Evolutionary conservation across 257 asterid genomes (phyloP).

Genomic region (Nicotiana tomentosiformis): DNA sequence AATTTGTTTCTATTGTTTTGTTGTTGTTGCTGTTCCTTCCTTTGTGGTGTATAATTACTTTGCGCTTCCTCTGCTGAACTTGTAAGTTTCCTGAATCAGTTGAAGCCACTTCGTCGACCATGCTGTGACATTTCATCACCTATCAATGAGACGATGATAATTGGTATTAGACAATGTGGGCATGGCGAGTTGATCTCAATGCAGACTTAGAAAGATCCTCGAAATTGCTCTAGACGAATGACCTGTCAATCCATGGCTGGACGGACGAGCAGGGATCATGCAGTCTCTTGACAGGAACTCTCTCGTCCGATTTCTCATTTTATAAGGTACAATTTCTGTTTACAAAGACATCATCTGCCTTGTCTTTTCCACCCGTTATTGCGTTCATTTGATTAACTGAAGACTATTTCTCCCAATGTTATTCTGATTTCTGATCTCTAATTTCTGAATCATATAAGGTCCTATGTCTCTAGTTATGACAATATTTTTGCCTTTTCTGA

Average conservation of each 20-base stretch:
- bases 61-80: background rate
- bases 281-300: background rate
- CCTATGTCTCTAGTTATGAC: background rate
- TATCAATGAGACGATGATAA: conserved; percentile 31
- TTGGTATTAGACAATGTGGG: conserved; percentile 56
- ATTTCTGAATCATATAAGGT: background rate
- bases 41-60: background rate
- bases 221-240: background rate
- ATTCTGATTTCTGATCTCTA: background rate
- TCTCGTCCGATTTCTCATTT: background rate
- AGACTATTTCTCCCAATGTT: background rate
- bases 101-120: conserved; percentile 56
- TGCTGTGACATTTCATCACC: conserved; percentile 61
- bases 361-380: background rate
- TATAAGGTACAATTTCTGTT: background rate
- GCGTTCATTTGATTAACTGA: background rate
- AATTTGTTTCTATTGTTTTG: background rate
- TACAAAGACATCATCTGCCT: background rate
- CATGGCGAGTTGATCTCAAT: conserved; percentile 46
- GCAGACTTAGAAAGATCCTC: conserved; percentile 26
- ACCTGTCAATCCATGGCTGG: background rate
- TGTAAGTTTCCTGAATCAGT: conserved; percentile 25
- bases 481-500: background rate
- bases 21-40: background rate
- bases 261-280: background rate